Percentiles rank a stretch among this genome's conserved stretches.
Evolutionary conservation across 306 rosid species (phyloP).

Genomic region (Bauhinia variegata): DNA sequence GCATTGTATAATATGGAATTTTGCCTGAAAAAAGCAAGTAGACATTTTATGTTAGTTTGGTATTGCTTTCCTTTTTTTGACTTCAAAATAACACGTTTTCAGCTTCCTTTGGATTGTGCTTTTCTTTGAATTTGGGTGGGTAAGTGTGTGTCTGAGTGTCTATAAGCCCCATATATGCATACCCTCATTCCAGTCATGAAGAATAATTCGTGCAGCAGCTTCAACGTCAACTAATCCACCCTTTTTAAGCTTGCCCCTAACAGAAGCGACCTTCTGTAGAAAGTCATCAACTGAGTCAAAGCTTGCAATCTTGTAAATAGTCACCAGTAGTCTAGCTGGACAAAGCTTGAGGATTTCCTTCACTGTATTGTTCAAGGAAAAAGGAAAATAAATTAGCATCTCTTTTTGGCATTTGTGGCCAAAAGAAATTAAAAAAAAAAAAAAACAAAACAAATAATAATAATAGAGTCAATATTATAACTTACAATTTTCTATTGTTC

Average conservation of each 20-base stretch:
- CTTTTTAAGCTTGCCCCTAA: conserved; percentile 92
- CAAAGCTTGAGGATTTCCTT: conserved; percentile 95
- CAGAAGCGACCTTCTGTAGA: conserved; percentile 77
- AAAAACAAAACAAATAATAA: no score
- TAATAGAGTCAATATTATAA: background rate
- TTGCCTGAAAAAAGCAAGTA: conserved; percentile 62
- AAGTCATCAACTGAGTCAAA: conserved; percentile 86
- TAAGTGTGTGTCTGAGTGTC: no score
- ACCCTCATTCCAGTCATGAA: conserved; percentile 98
- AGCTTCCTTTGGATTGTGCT: background rate
- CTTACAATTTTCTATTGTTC: background rate
- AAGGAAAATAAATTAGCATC: conserved; percentile 21
- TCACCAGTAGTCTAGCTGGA: conserved; percentile 65
- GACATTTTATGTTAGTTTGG: background rate
- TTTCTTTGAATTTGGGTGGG: no score
- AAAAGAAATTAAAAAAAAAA: no score
- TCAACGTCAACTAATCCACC: conserved; percentile 80
- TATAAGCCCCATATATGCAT: conserved; percentile 23
- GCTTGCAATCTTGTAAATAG: conserved; percentile 77
- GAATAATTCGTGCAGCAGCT: conserved; percentile 88
- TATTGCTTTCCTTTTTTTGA: no score
- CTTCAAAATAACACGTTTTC: conserved; percentile 5
- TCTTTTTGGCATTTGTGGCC: no score
- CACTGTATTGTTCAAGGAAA: conserved; percentile 50
- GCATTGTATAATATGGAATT: conserved; percentile 89